phyloP scores from a whole-genome alignment of 2,329 filamentous ascomycete species.

The Tolypocladium pustulatum region DNA sequence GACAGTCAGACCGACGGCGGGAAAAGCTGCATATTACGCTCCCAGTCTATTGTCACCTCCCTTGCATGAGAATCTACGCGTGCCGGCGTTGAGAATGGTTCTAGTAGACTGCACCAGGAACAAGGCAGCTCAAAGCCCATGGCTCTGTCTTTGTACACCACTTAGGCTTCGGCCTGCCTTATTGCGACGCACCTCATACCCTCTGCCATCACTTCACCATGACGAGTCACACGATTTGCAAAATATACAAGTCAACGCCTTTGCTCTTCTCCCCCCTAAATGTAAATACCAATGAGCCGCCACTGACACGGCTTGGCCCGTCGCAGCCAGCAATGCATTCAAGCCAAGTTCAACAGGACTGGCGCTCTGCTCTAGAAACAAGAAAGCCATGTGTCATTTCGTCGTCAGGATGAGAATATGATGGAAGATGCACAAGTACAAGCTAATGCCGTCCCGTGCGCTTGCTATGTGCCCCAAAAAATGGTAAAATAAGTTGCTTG shows the following conservation, averaged over 20 bases:
- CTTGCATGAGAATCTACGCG: not conserved
- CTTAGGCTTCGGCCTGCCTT: not conserved
- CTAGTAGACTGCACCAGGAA: not conserved
- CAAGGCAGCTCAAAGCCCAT: not conserved
- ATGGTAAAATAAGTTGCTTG: not conserved
- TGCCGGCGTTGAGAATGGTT: not conserved
- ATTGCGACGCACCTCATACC: not conserved
- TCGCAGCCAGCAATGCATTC: not conserved
- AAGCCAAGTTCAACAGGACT: not conserved
- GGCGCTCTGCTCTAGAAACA: constrained; percentile 9
- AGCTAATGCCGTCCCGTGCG: not conserved
- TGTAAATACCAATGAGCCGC: not conserved
- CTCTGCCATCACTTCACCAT: not conserved
- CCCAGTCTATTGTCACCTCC: too few relatives aligned
- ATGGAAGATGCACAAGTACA: constrained; percentile 3
- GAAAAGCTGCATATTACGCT: not conserved
- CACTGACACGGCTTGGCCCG: not conserved
- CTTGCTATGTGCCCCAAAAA: not conserved
- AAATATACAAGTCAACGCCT: not conserved
- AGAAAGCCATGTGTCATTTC: constrained; percentile 9
- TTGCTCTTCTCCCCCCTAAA: not conserved
- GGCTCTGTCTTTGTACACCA: not conserved
- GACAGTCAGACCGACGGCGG: not conserved
- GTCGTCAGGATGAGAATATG: constrained; percentile 6
- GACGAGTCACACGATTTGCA: not conserved